Base-by-base conservation (phyloP, 257 asterid genomes). In the Petrea volubilis region DNA sequence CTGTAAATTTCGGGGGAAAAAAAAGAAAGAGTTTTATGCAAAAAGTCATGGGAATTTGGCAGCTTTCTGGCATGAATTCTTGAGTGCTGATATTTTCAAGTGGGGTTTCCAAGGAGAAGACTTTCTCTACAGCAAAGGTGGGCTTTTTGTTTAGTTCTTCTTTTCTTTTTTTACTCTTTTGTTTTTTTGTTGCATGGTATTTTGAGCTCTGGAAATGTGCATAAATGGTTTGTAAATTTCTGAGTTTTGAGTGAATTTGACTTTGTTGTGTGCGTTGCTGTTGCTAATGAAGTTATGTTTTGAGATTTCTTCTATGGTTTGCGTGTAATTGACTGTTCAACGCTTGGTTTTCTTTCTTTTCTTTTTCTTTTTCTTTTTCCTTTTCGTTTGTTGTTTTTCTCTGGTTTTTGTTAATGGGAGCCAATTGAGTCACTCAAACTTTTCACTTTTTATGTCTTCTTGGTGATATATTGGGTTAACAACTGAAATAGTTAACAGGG, bases 31-130 rank as follows among this genome's bases (percentile, higher is more conserved):
- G 43, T 60, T 77, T 78, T 73, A 71, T 67, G 83, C 49, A 70
- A 64, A 82, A 68, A 77, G 82, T 55, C 82, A 79, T 81, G 92
- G 72, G 79, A 64, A 34, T 78, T 85, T 49, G 47, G 72, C 76
- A 75, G 82, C 84, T 80, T 74, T 80, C 72, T 74, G 83, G 82
- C 81, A 28, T 17, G 71, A 74, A 57, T 63, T 73, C 77, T 74
- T 79, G 77, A 76, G 66, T 71, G 72, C 52, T 49, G 41, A 17
- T 34, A 18, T 10, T 41, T 73, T 68, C 74, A 53, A 74, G 66
- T n/a, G n/a, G n/a, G n/a, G n/a, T n/a, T n/a, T n/a, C n/a, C n/a
- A n/a, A 65, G 68, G 77, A 74, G 56, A 78, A 57, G 36, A 17
- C 68, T 70, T 66, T 70, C 71, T 25, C 44, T 55, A 17, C 53